These are phyloP conservation scores for Mycena filopes DNA, from an alignment of 768 basidiomycete species.

Conservation along the genomic window DNA sequence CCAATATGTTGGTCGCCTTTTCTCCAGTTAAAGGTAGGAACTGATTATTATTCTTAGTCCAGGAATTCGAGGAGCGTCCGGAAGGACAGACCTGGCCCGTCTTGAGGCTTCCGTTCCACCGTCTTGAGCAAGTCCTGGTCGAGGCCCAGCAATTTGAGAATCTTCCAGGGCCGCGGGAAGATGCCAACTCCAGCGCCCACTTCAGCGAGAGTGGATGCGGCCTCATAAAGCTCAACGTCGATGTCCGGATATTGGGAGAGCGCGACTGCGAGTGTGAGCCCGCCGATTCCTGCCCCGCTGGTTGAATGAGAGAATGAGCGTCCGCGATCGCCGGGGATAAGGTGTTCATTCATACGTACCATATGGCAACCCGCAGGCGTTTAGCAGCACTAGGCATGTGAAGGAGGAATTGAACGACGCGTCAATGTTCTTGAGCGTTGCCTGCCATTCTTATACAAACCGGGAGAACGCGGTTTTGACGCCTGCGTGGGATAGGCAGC, in stretches of 20 bases:
- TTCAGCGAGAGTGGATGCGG: constrained; percentile 59
- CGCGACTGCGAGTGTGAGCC: constrained; percentile 57
- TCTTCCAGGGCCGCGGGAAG: constrained; percentile 62
- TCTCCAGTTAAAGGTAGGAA: constrained; percentile 62
- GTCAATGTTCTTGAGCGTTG: not conserved
- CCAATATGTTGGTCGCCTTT: constrained; percentile 71
- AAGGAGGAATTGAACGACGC: not conserved
- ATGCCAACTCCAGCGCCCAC: constrained; percentile 72
- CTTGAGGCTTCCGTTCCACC: constrained; percentile 49
- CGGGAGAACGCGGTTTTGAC: constrained; percentile 57
- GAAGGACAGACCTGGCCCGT: constrained; percentile 51
- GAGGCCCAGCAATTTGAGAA: constrained; percentile 56
- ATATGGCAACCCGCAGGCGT: constrained; percentile 64
- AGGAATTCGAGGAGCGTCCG: constrained; percentile 1
- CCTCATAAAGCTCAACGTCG: constrained; percentile 67
- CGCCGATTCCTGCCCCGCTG: constrained; percentile 66
- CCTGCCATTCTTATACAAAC: constrained; percentile 46
- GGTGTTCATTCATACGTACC: constrained; percentile 49
- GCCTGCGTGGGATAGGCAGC: constrained; percentile 42
- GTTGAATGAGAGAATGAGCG: constrained; percentile 23
- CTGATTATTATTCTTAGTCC: constrained; percentile 43
- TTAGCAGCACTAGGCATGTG: constrained; percentile 36
- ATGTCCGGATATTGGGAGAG: constrained; percentile 62
- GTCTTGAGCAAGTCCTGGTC: constrained; percentile 56
- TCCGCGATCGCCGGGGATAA: constrained; percentile 23